Evolutionary conservation across 805 yeast genomes (phyloP).

Genomic region (Naumovozyma castellii): DNA sequence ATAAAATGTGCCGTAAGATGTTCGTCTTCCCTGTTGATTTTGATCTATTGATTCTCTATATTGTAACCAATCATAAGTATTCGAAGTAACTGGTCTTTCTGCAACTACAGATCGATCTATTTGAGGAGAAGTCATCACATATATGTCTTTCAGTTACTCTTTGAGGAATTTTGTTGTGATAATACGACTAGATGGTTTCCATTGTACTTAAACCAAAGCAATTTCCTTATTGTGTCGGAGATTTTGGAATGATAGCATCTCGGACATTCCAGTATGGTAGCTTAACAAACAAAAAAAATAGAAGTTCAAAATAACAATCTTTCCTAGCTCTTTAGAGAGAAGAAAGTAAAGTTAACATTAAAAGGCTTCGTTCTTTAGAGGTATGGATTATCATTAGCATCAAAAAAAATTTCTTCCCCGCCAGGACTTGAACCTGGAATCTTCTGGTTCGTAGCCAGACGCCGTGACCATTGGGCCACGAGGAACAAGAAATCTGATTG

Average conservation of each 20-base stretch:
- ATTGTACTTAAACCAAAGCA: too few relatives aligned
- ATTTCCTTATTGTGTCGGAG: too few relatives aligned
- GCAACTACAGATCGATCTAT: constrained; percentile 6
- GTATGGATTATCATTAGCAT: too few relatives aligned
- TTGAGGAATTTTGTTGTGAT: too few relatives aligned
- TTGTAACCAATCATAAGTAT: constrained; percentile 18
- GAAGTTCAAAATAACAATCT: too few relatives aligned
- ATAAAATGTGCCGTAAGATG: background rate
- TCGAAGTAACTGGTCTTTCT: constrained; percentile 11
- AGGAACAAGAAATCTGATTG: constrained; percentile 49
- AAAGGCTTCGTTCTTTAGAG: too few relatives aligned
- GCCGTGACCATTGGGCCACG: constrained; percentile 73
- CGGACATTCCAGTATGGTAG: too few relatives aligned
- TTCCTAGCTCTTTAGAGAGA: too few relatives aligned
- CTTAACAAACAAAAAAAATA: too few relatives aligned
- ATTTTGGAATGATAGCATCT: too few relatives aligned
- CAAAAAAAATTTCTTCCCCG: constrained; percentile 32
- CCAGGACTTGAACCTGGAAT: constrained; percentile 50
- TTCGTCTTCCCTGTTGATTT: constrained; percentile 1
- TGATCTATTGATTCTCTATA: constrained; percentile 9
- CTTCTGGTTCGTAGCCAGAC: constrained; percentile 57
- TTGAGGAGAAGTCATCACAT: background rate
- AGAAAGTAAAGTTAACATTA: too few relatives aligned
- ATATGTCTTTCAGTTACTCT: background rate
- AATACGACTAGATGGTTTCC: too few relatives aligned